Evolutionary conservation across 176 grass and related monocot species (phyloP).

Genomic region (Phoenix dactylifera): DNA sequence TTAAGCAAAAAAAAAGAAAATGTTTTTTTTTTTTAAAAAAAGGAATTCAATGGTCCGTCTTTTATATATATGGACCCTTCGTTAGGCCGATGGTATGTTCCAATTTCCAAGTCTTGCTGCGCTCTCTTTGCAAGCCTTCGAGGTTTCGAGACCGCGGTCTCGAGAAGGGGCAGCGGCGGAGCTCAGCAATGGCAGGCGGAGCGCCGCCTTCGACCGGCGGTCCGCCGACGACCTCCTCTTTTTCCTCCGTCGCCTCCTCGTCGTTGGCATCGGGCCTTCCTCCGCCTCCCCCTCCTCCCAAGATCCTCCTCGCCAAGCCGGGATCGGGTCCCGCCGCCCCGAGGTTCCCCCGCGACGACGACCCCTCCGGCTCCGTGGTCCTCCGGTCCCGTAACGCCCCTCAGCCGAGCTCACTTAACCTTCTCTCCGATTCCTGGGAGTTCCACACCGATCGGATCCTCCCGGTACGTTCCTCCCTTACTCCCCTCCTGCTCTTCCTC

Average conservation of each 20-base stretch:
- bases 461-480: constrained; percentile 36
- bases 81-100: too few relatives aligned
- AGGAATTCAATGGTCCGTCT: too few relatives aligned
- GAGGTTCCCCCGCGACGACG: constrained; percentile 20
- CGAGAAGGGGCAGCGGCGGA: too few relatives aligned
- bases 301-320: constrained; percentile 89
- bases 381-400: constrained; percentile 38
- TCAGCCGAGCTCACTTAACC: constrained; percentile 53
- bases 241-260: constrained; percentile 35
- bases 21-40: too few relatives aligned
- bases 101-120: too few relatives aligned
- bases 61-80: too few relatives aligned
- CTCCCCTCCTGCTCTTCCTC: neutral
- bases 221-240: constrained; percentile 4
- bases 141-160: too few relatives aligned
- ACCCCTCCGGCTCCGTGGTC: constrained; percentile 2
- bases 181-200: constrained; percentile 39
- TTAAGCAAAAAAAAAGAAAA: too few relatives aligned
- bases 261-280: constrained; percentile 16
- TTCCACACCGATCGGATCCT: constrained; percentile 70
- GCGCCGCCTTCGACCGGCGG: constrained; percentile 24
- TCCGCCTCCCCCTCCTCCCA: constrained; percentile 46
- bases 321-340: constrained; percentile 27
- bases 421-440: constrained; percentile 79
- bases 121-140: too few relatives aligned